Base-by-base conservation (phyloP, 73 alveolate species). In the Symbiodinium natans region DNA sequence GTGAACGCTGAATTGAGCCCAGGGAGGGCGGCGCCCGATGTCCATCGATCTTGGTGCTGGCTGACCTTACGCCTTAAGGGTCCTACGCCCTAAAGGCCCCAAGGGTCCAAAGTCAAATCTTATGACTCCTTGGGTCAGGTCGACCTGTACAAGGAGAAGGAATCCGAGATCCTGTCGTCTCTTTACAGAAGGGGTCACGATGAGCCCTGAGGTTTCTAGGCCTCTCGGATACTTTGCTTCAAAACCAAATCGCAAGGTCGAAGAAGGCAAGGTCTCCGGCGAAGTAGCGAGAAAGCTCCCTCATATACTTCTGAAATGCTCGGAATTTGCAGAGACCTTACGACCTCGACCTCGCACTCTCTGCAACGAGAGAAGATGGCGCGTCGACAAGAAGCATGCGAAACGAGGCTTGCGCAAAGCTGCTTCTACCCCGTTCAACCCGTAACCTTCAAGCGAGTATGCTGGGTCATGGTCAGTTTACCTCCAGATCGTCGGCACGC, bases 271-370 rank as follows among this genome's bases (percentile, higher is more conserved):
- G 71, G 71, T 52, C 71, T 52, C 71, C 3, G 17, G 71, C 71
- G 71, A 52, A 52, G 29, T 52, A 8, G 68, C 68, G n/a, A 6
- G 68, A 52, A 52, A 52, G 68, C 68, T 52, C 68, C 25, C 29
- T 52, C 13, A n/a, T n/a, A n/a, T 52, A 0, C 68, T 27, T 52
- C 68, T 52, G 68, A 0, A 13, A 27, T 52, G n/a, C n/a, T 27
- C 29, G 31, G 2, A 29, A 29, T 15, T 52, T 29, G 71, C 71
- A 52, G 71, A 52, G 71, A 52, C 71, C 71, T 13, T 52, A 15
- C 71, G 71, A 52, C 71, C 68, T 52, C 68, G 68, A 52, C 68
- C 71, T 52, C 71, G 71, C 71, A 52, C 71, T 52, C 71, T 52
- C 71, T 52, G 71, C 71, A 52, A 52, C 71, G 71, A 52, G 71